Conservation (phyloP, 768 basidiomycete species). For the Neoboletus subvelutipes region DNA sequence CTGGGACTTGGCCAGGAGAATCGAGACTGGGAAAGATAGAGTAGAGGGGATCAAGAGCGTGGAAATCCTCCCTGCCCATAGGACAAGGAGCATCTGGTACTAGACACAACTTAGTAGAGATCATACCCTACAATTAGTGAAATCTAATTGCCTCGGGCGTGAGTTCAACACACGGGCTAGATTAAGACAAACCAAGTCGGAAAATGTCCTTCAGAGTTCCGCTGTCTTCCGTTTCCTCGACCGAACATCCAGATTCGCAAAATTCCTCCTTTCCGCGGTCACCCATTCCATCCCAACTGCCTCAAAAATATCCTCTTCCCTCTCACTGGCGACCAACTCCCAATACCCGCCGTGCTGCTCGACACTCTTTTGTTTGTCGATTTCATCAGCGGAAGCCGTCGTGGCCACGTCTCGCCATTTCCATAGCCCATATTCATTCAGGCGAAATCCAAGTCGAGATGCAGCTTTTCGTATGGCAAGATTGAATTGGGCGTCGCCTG, state of each 20-base stretch:
- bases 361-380: conserved; percentile 4
- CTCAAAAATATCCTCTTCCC: conserved; percentile 27
- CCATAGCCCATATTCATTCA: conserved; percentile 70
- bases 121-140: conserved; percentile 15
- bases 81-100: conserved; percentile 87
- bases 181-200: not conserved
- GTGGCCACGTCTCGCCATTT: conserved; percentile 38
- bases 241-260: conserved; percentile 13
- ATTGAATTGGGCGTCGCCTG: conserved; percentile 55
- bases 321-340: conserved; percentile 25
- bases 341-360: conserved; percentile 19
- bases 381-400: not conserved
- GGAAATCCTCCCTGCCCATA: conserved; percentile 67
- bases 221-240: conserved; percentile 2
- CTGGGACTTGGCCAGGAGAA: conserved; percentile 82
- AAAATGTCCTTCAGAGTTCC: not conserved
- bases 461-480: conserved; percentile 45
- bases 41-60: conserved; percentile 58
- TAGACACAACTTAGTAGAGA: conserved; percentile 33
- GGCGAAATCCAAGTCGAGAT: conserved; percentile 41
- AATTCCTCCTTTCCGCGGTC: conserved; percentile 27
- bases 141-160: conserved; percentile 1
- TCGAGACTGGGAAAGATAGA: conserved; percentile 61
- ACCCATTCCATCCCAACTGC: conserved; percentile 29
- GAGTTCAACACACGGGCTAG: not conserved